phyloP scores from a whole-genome alignment of 352 stramenopile species.

The Globisporangium apiculatum region DNA sequence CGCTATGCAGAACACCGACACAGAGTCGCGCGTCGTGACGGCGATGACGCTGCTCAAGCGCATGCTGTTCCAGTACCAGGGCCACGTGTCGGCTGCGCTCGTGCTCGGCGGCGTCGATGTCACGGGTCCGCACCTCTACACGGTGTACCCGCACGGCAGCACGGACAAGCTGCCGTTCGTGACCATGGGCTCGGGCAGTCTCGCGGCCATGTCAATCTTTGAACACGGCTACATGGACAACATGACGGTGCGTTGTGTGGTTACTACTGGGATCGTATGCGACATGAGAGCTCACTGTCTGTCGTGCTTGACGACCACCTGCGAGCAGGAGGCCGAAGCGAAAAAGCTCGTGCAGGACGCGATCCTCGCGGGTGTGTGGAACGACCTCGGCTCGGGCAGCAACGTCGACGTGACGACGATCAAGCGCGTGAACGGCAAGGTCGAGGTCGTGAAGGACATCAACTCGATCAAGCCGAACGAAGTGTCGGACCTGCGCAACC shows the following conservation, averaged over 20 bases:
- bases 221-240: slow-evolving; percentile 93
- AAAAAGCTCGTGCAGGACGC: slow-evolving; percentile 94
- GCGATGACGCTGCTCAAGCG: slow-evolving; percentile 96
- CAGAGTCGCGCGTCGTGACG: slow-evolving; percentile 91
- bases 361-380: slow-evolving; percentile 97
- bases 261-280: too few relatives aligned
- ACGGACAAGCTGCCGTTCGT: slow-evolving; percentile 97
- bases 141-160: slow-evolving; percentile 96
- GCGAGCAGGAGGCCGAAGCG: slow-evolving; percentile 87
- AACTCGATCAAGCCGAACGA: slow-evolving; percentile 93
- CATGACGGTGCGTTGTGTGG: slow-evolving; percentile 60
- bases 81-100: slow-evolving; percentile 93
- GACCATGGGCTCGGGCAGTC: slow-evolving; percentile 97
- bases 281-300: neutral
- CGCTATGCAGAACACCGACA: slow-evolving; percentile 58
- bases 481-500: slow-evolving; percentile 76
- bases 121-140: slow-evolving; percentile 95
- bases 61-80: slow-evolving; percentile 97
- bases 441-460: slow-evolving; percentile 85
- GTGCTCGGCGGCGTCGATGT: slow-evolving; percentile 97
- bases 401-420: slow-evolving; percentile 97
- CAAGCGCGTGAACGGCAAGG: slow-evolving; percentile 78
- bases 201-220: slow-evolving; percentile 98
- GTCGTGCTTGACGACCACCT: neutral
- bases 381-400: slow-evolving; percentile 95